phyloP scores from a whole-genome alignment of 768 basidiomycete species.

The Tylopilus felleus region DNA sequence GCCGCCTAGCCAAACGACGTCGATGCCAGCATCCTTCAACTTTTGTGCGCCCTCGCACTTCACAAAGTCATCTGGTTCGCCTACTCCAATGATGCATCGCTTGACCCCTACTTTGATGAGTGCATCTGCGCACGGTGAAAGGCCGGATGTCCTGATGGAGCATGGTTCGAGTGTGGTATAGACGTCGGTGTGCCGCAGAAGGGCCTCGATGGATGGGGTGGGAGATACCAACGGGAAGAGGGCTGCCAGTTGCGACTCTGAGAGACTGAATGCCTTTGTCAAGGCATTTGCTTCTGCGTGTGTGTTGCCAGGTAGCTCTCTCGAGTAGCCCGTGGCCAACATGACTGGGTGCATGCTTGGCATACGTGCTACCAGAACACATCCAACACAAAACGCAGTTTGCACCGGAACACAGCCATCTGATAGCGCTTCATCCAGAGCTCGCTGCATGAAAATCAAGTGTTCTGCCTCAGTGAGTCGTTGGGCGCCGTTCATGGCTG shows the following conservation, averaged over 20 bases:
- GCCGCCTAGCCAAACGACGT: conserved; percentile 70
- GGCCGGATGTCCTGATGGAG: conserved; percentile 82
- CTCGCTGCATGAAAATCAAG: conserved; percentile 51
- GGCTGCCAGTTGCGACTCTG: conserved; percentile 40
- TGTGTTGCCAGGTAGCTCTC: conserved; percentile 91
- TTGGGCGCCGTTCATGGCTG: conserved; percentile 3
- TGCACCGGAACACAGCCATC: conserved; percentile 62
- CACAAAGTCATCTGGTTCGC: conserved; percentile 94
- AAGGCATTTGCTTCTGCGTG: conserved; percentile 97
- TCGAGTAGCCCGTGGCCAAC: conserved; percentile 80
- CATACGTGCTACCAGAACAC: conserved; percentile 57
- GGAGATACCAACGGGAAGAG: conserved; percentile 38
- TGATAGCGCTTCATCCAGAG: conserved; percentile 59
- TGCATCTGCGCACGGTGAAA: conserved; percentile 81
- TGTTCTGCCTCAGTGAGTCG: conserved; percentile 26
- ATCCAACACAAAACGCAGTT: conserved; percentile 91
- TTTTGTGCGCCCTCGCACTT: conserved; percentile 82
- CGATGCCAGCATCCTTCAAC: conserved; percentile 65
- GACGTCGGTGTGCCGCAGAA: conserved; percentile 62
- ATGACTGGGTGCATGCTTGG: conserved; percentile 46
- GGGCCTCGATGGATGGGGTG: conserved; percentile 37
- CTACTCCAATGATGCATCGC: conserved; percentile 83
- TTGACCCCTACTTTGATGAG: conserved; percentile 68
- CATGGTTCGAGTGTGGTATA: conserved; percentile 99
- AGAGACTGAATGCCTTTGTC: conserved; percentile 56